Conservation (phyloP, 805 yeast species). For the Zygotorulaspora chibaensis region DNA sequence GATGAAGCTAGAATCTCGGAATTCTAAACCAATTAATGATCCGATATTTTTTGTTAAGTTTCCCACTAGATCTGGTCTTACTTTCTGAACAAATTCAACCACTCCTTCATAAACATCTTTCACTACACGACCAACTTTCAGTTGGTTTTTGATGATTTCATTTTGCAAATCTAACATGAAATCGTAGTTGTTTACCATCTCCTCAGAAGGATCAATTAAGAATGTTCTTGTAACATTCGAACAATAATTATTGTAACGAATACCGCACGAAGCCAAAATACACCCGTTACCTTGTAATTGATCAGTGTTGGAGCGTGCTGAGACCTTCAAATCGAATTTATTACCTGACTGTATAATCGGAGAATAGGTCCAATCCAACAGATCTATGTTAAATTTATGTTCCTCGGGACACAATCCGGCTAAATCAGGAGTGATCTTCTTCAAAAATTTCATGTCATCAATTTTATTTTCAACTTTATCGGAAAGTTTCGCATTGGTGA, state of each 20-base stretch:
- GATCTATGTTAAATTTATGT: constrained; percentile 67
- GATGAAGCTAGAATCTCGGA: constrained; percentile 72
- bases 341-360: constrained; percentile 91
- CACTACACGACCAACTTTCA: constrained; percentile 68
- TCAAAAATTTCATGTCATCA: constrained; percentile 70
- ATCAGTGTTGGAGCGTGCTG: constrained; percentile 69
- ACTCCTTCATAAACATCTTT: constrained; percentile 63
- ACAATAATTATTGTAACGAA: constrained; percentile 84
- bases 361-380: constrained; percentile 88
- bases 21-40: constrained; percentile 84
- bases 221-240: constrained; percentile 85
- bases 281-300: constrained; percentile 68
- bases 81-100: constrained; percentile 52
- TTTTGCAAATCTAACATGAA: constrained; percentile 66
- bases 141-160: constrained; percentile 48
- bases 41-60: constrained; percentile 78
- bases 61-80: constrained; percentile 59
- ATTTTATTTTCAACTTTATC: constrained; percentile 77
- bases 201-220: constrained; percentile 80
- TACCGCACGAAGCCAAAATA: constrained; percentile 76
- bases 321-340: constrained; percentile 74
- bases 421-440: constrained; percentile 47
- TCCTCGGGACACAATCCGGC: constrained; percentile 37
- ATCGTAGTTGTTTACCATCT: constrained; percentile 75
- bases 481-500: constrained; percentile 66